Percentiles rank a stretch among this genome's conserved stretches.
Evolutionary conservation across 2,329 filamentous ascomycete species (phyloP).

Genomic region (Ceratocystis ficicola): DNA sequence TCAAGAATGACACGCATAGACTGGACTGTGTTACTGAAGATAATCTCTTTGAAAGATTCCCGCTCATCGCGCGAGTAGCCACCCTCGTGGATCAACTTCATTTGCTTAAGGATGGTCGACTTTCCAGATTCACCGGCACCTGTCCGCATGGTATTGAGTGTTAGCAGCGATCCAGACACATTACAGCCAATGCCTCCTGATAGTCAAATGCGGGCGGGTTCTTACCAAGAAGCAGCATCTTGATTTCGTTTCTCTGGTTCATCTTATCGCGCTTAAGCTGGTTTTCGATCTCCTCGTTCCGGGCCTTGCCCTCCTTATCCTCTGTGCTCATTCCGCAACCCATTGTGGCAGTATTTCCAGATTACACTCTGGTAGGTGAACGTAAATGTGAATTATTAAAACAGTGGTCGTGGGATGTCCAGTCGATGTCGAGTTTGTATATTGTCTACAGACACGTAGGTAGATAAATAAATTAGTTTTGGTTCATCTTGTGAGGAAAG

Average conservation of each 20-base stretch:
- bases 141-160: conserved; percentile 29
- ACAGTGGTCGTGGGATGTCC: background rate
- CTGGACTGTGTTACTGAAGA: conserved; percentile 58
- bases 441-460: background rate
- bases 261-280: conserved; percentile 97
- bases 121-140: conserved; percentile 91
- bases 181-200: background rate
- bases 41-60: conserved; percentile 59
- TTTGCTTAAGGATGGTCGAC: conserved; percentile 95
- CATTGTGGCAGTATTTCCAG: conserved; percentile 50
- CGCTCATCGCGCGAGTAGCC: conserved; percentile 87
- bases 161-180: background rate
- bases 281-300: conserved; percentile 99
- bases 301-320: conserved; percentile 99
- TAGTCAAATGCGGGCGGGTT: background rate
- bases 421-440: background rate
- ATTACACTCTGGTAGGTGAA: conserved; percentile 11
- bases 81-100: conserved; percentile 99
- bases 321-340: conserved; percentile 99
- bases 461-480: background rate
- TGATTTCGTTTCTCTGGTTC: conserved; percentile 99
- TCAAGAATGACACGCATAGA: conserved; percentile 59
- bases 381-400: background rate
- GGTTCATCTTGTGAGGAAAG: background rate
- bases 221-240: conserved; percentile 94